These are phyloP conservation scores for Miamiensis avidus DNA, from an alignment of 169 alveolate genomes.

Conservation along the genomic window DNA sequence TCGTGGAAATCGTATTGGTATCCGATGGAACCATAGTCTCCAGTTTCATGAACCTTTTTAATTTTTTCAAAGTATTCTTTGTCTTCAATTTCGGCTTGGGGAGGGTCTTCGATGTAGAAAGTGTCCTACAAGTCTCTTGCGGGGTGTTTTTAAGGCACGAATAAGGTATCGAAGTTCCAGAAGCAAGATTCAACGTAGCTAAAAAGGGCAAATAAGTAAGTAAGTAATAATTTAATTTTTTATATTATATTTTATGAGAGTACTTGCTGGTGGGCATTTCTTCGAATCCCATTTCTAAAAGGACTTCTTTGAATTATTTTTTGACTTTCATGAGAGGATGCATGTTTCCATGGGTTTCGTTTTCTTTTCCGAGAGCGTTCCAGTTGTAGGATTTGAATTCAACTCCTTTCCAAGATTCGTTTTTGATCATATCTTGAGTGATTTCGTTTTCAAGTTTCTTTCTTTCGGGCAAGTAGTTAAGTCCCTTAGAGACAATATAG, in stretches of 20 bases:
- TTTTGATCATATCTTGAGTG: conserved; percentile 81
- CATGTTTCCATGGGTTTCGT: conserved; percentile 81
- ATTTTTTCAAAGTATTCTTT: conserved; percentile 91
- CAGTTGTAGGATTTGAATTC: conserved; percentile 80
- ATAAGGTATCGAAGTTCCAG: conserved; percentile 99
- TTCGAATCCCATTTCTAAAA: conserved; percentile 94
- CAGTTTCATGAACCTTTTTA: conserved; percentile 93
- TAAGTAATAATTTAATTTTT: too few relatives aligned
- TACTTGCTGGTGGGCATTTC: conserved; percentile 98
- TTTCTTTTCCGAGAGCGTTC: conserved; percentile 64
- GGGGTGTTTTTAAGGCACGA: conserved; percentile 99
- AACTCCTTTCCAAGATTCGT: conserved; percentile 83
- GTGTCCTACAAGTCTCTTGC: conserved; percentile 99
- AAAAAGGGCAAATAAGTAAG: background rate
- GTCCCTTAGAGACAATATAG: conserved; percentile 76
- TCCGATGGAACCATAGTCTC: conserved; percentile 97
- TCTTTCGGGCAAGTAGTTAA: conserved; percentile 58
- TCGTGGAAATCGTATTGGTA: conserved; percentile 97
- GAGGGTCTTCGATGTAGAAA: conserved; percentile 92
- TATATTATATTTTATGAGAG: too few relatives aligned
- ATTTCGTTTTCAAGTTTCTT: conserved; percentile 84
- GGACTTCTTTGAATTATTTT: conserved; percentile 85
- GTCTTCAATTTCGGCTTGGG: conserved; percentile 53
- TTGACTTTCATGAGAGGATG: conserved; percentile 92
- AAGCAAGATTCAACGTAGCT: conserved; percentile 95